Conservation (phyloP, 1,139 yeast genomes). For the Debaryomyces robertsiae region DNA sequence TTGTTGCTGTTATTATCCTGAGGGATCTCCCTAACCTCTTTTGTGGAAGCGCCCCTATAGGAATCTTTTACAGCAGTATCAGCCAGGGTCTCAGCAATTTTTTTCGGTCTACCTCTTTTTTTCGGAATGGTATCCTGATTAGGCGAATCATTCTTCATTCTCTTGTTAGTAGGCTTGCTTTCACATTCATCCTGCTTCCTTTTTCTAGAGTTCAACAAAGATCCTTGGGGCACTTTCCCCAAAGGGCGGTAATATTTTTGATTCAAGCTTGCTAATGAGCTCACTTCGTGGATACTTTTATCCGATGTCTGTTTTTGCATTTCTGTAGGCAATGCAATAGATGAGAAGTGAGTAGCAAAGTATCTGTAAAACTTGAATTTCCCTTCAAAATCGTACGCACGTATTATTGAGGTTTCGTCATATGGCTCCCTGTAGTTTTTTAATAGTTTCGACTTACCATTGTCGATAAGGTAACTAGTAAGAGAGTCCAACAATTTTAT, state of each 20-base stretch:
- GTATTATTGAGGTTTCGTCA: conserved; percentile 42
- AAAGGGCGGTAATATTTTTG: conserved; percentile 22
- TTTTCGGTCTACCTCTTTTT: conserved; percentile 12
- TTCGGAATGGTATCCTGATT: conserved; percentile 9
- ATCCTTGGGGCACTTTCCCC: conserved; percentile 30
- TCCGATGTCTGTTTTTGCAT: not conserved
- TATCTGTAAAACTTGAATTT: conserved; percentile 73
- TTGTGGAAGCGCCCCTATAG: not conserved
- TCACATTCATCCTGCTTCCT: conserved; percentile 17
- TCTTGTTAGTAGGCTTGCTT: conserved; percentile 11
- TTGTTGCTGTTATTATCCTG: not conserved
- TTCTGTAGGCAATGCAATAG: conserved; percentile 6
- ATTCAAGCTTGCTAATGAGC: conserved; percentile 21
- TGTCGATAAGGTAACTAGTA: conserved; percentile 35
- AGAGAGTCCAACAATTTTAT: conserved; percentile 52
- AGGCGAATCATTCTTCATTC: conserved; percentile 6
- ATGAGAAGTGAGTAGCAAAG: conserved; percentile 36
- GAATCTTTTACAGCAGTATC: conserved; percentile 1
- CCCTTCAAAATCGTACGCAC: conserved; percentile 74
- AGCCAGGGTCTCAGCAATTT: not conserved
- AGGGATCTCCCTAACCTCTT: conserved; percentile 2
- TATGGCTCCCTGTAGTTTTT: conserved; percentile 28
- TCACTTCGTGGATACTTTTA: conserved; percentile 12
- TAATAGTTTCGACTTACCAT: conserved; percentile 24
- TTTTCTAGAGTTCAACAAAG: conserved; percentile 22